Conservation (phyloP, 2,329 filamentous ascomycete genomes). For the Apiospora pterosperma region DNA sequence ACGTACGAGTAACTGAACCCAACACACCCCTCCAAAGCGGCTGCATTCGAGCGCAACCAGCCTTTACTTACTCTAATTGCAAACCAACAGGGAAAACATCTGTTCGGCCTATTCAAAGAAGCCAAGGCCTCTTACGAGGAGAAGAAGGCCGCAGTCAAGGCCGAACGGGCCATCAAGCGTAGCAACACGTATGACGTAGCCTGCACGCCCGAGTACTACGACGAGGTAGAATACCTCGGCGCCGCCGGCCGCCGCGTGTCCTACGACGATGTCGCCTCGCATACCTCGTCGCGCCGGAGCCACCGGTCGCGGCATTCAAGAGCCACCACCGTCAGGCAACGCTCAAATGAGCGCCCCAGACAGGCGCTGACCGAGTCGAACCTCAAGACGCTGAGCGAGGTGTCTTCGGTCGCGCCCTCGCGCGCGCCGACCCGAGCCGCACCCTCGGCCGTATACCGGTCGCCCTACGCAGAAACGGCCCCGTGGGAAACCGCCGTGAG, state of each 20-base stretch:
- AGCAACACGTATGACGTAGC: constrained; percentile 53
- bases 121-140: constrained; percentile 85
- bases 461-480: constrained; percentile 41
- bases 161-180: constrained; percentile 57
- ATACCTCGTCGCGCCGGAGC: constrained; percentile 40
- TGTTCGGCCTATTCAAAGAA: constrained; percentile 88
- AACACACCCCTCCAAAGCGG: not conserved
- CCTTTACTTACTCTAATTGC: not conserved
- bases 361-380: constrained; percentile 49
- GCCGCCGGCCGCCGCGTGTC: constrained; percentile 13
- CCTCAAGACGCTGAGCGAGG: constrained; percentile 50
- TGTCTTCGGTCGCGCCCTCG: constrained; percentile 46
- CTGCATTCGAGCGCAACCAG: not conserved
- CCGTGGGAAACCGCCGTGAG: constrained; percentile 41
- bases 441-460: constrained; percentile 34
- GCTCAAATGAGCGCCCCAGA: constrained; percentile 27
- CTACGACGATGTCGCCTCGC: constrained; percentile 32
- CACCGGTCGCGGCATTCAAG: constrained; percentile 35
- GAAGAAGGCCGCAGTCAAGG: constrained; percentile 77
- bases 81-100: constrained; percentile 72
- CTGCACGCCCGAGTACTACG: constrained; percentile 24
- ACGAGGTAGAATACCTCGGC: constrained; percentile 24
- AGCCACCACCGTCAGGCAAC: constrained; percentile 28
- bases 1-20: not conserved
- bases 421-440: constrained; percentile 37